Conservation (phyloP, 805 yeast species). For the Suhomyces emberorum region DNA sequence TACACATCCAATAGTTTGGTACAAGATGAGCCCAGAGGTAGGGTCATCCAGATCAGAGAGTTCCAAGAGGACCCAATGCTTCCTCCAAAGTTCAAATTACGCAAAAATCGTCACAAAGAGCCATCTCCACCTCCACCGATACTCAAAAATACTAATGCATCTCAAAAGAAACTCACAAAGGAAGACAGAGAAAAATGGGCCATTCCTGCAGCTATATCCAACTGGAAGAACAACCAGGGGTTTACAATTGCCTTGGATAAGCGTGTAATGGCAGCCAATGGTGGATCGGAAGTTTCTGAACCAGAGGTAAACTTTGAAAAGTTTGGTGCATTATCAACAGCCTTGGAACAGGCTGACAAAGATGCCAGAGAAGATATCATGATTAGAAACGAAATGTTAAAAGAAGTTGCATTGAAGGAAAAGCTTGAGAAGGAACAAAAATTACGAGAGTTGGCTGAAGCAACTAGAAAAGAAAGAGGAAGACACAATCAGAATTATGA, state of each 20-base stretch:
- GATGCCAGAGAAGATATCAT: constrained; percentile 27
- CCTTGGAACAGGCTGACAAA: constrained; percentile 49
- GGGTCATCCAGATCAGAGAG: constrained; percentile 64
- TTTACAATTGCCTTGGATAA: constrained; percentile 79
- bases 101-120: constrained; percentile 62
- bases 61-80: constrained; percentile 78
- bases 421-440: constrained; percentile 28
- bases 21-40: constrained; percentile 13
- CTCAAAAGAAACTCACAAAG: constrained; percentile 45
- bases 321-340: constrained; percentile 62
- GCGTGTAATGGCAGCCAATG: constrained; percentile 51
- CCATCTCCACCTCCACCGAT: constrained; percentile 68
- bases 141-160: constrained; percentile 50
- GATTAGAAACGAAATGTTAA: constrained; percentile 24
- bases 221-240: constrained; percentile 95
- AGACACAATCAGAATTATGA: not conserved
- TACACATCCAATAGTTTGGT: constrained; percentile 17
- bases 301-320: constrained; percentile 50
- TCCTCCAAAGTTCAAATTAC: constrained; percentile 72
- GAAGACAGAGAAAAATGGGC: constrained; percentile 80
- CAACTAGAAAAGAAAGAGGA: constrained; percentile 19
- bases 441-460: constrained; percentile 27
- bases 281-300: constrained; percentile 28
- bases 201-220: constrained; percentile 88
- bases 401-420: constrained; percentile 21